Evolutionary conservation across 306 rosid species (phyloP).

Genomic region (Cucurbita ficifolia): DNA sequence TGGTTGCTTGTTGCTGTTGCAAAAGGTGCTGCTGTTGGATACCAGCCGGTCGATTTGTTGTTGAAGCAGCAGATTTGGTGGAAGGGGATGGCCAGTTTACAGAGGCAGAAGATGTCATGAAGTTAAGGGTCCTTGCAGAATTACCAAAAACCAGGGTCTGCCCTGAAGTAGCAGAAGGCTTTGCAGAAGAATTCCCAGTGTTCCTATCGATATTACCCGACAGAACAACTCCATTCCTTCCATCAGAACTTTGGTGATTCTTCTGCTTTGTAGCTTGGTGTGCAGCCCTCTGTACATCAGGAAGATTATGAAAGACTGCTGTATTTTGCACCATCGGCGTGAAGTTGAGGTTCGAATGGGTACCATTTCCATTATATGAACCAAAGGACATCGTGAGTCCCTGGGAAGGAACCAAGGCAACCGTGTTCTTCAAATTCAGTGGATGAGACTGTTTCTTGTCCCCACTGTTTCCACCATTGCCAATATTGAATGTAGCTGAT

Average conservation of each 20-base stretch:
- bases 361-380: slow-evolving; percentile 10
- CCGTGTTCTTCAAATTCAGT: slow-evolving; percentile 29
- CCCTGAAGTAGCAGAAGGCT: slow-evolving; percentile 21
- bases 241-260: slow-evolving; percentile 24
- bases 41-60: slow-evolving; percentile 18
- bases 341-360: slow-evolving; percentile 19
- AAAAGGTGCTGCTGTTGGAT: slow-evolving; percentile 39
- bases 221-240: slow-evolving; percentile 28
- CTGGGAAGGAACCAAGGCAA: slow-evolving; percentile 40
- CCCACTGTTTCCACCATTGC: slow-evolving; percentile 26
- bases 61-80: slow-evolving; percentile 18
- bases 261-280: slow-evolving; percentile 32
- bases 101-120: slow-evolving; percentile 24
- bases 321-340: slow-evolving; percentile 12
- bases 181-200: slow-evolving; percentile 30
- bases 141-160: slow-evolving; percentile 58
- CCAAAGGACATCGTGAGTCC: slow-evolving; percentile 49
- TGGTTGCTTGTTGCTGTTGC: slow-evolving; percentile 34
- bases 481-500: slow-evolving; percentile 23
- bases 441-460: slow-evolving; percentile 32
- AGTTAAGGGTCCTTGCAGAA: slow-evolving; percentile 46
- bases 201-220: slow-evolving; percentile 26
- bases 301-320: slow-evolving; percentile 33
- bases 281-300: slow-evolving; percentile 23
- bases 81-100: slow-evolving; percentile 38